These are phyloP conservation scores for Ceratocystis cubensis DNA, from an alignment of 2,329 filamentous ascomycete genomes.

Conservation along the genomic window DNA sequence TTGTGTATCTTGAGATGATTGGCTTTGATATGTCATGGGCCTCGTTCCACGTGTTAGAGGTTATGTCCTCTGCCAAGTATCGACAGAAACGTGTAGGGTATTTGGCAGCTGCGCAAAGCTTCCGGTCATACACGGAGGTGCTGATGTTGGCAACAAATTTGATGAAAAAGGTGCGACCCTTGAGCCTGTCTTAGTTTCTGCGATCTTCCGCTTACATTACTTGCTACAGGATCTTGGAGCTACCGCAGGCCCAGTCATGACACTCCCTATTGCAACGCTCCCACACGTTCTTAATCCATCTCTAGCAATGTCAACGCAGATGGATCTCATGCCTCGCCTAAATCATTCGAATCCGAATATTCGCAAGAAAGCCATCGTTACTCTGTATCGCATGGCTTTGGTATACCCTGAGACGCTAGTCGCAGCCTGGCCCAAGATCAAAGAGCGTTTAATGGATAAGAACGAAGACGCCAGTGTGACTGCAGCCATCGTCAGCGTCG, in stretches of 20 bases:
- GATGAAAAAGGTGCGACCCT: conserved; percentile 63
- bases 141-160: conserved; percentile 95
- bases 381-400: conserved; percentile 79
- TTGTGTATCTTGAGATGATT: conserved; percentile 98
- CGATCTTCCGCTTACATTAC: not conserved
- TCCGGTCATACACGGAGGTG: conserved; percentile 88
- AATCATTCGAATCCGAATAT: conserved; percentile 76
- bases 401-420: conserved; percentile 94
- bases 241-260: conserved; percentile 61
- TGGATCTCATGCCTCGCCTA: conserved; percentile 74
- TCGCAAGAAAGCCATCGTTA: conserved; percentile 91
- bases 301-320: conserved; percentile 76
- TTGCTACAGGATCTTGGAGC: conserved; percentile 53
- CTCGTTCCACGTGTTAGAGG: conserved; percentile 93
- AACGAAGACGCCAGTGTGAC: conserved; percentile 86
- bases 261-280: conserved; percentile 76
- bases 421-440: conserved; percentile 93
- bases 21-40: conserved; percentile 99
- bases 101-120: conserved; percentile 88
- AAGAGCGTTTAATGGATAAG: conserved; percentile 82
- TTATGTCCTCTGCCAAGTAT: conserved; percentile 95
- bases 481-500: conserved; percentile 88
- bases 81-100: conserved; percentile 93
- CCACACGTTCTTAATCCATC: conserved; percentile 90
- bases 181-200: not conserved